Base-by-base conservation (phyloP, 2,329 filamentous ascomycete species). In the Colletotrichum navitas region DNA sequence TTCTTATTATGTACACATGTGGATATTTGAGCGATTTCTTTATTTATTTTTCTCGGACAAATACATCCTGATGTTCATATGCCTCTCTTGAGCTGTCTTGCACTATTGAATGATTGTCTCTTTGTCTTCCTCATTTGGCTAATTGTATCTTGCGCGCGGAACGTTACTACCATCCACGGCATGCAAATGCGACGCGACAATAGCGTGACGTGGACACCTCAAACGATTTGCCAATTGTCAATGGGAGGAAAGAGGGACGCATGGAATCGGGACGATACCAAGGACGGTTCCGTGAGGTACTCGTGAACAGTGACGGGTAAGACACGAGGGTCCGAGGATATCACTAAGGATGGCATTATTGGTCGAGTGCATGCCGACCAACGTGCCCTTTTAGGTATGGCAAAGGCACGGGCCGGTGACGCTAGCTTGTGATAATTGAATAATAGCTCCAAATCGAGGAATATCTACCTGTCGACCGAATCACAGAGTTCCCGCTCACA, bases 1-100 rank as follows among this genome's bases (percentile, higher is more conserved):
- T 63, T 72, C 54, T 29, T 39, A 63, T 18, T 32, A 55, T 64
- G 69, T 69, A 72, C 47, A 64, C 45, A 39, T 12, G n/a, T 34
- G 26, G 10, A 16, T 14, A 34, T 32, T 12, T 32, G 49, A 52
- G 51, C 26, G 21, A 55, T 32, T 39, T 39, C 10, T 36, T 36
- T 36, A 2, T 29, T 29, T 24, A 2, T 29, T 29, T 24, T 29
- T 24, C 7, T 43, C 16, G 21, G 7, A 18, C 36, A 43, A 11
- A 8, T 3, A 5, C 10, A 14, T 32, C 21, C 21, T 41, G n/a
- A 45, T 45, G 21, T 11, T 10, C 24, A 6, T 10, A 7, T 63
- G 43, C 7, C 21, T 26, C 16, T 3, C 34, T 16, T 2, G 16
- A n/a, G 21, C 43, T 45, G 4, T 21, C 6, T 18, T 8, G 6